Conservation (phyloP, 176 grass and related monocot genomes). For the Cymbopogon citratus region DNA sequence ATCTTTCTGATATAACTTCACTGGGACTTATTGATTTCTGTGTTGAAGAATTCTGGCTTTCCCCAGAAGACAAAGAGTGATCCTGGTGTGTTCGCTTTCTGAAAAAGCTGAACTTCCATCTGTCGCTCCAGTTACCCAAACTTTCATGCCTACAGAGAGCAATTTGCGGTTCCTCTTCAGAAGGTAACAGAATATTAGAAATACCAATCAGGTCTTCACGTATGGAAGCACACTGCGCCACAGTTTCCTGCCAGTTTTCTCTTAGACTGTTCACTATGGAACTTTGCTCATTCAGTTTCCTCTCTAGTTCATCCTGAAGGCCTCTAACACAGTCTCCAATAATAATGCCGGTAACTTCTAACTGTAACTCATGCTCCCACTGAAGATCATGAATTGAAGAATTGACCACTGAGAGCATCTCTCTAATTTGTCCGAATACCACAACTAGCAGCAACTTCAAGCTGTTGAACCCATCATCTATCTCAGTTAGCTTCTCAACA, state of each 20-base stretch:
- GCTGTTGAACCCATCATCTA: slow-evolving; percentile 52
- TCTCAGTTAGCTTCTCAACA: slow-evolving; percentile 35
- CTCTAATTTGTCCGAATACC: slow-evolving; percentile 59
- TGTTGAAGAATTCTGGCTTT: slow-evolving; percentile 31
- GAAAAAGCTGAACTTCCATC: slow-evolving; percentile 61
- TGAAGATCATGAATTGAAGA: slow-evolving; percentile 46
- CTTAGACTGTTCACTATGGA: slow-evolving; percentile 48
- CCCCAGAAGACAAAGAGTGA: slow-evolving; percentile 32
- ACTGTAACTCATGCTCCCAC: slow-evolving; percentile 75
- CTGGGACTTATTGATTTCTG: slow-evolving; percentile 52
- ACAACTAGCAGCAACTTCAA: slow-evolving; percentile 48
- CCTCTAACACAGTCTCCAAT: slow-evolving; percentile 60
- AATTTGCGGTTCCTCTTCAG: slow-evolving; percentile 43
- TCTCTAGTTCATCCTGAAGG: slow-evolving; percentile 68
- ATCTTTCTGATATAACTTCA: slow-evolving; percentile 69
- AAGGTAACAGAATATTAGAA: slow-evolving; percentile 45
- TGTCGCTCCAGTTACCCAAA: slow-evolving; percentile 50
- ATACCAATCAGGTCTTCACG: slow-evolving; percentile 74
- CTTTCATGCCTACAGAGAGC: slow-evolving; percentile 34
- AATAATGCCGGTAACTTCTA: slow-evolving; percentile 60
- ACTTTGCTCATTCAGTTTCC: slow-evolving; percentile 57
- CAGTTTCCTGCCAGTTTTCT: slow-evolving; percentile 63
- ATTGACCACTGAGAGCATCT: slow-evolving; percentile 44
- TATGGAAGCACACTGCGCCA: slow-evolving; percentile 48
- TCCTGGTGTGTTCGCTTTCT: slow-evolving; percentile 39